A percentile compares a stretch with the other conserved stretches of the same genome.
Evolutionary conservation across 345 rosid species (phyloP).

Genomic region (Dipteronia sinensis): DNA sequence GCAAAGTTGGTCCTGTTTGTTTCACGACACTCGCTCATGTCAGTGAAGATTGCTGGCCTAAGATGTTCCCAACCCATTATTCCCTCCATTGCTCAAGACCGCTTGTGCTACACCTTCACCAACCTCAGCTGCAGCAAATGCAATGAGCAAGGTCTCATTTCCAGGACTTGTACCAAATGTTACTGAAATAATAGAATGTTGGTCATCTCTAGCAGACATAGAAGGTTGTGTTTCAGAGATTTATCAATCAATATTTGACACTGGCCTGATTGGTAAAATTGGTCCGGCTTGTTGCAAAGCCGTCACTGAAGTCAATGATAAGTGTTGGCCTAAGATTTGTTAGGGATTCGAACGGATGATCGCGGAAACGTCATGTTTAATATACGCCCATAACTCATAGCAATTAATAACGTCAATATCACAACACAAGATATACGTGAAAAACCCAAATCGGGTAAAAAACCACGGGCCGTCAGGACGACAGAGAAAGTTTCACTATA

Average conservation of each 20-base stretch:
- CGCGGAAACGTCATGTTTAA: no score
- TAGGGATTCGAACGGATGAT: no score
- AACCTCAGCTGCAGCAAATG: neutral
- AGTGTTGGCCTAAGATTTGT: constrained; percentile 19
- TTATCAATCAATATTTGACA: neutral
- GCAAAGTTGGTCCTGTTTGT: constrained; percentile 7
- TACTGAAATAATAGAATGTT: constrained; percentile 1
- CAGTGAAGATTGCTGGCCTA: constrained; percentile 12
- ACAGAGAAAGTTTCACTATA: no score
- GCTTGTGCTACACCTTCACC: neutral
- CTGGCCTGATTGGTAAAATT: neutral
- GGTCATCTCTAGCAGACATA: neutral
- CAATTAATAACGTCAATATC: no score
- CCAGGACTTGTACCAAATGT: neutral
- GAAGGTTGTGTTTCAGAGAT: constrained; percentile 9
- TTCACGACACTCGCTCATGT: constrained; percentile 1
- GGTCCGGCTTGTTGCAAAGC: constrained; percentile 9
- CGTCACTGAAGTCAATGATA: neutral
- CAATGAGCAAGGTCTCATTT: neutral
- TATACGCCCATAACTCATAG: no score
- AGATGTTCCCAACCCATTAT: constrained; percentile 12
- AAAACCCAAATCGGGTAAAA: no score
- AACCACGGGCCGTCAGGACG: no score
- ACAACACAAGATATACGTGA: no score
- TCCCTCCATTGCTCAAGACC: neutral